A percentile compares a stretch with the other conserved stretches of the same genome.
Evolutionary conservation across 805 yeast species (phyloP).

Genomic region (Myxozyma mucilagina): DNA sequence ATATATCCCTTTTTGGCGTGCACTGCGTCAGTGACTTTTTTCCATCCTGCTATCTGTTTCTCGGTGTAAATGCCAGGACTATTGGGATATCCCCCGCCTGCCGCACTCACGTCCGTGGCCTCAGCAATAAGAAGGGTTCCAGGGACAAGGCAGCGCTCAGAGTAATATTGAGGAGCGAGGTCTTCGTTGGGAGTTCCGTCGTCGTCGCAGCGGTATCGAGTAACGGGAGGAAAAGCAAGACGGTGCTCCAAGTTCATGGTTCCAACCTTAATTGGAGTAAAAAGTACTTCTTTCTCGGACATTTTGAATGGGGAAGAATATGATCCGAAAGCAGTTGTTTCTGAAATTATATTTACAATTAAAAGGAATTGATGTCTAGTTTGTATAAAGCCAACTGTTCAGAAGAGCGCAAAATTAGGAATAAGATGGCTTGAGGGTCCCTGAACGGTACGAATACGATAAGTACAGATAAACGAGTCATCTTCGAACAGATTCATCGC

Average conservation of each 20-base stretch:
- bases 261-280: conserved; percentile 38
- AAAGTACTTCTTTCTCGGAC: conserved; percentile 13
- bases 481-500: not conserved
- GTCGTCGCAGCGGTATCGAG: conserved; percentile 46
- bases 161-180: conserved; percentile 54
- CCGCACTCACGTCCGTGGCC: conserved; percentile 52
- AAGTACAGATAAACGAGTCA: not conserved
- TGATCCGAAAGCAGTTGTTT: too few species aligned
- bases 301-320: not conserved
- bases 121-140: conserved; percentile 65
- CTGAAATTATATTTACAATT: too few species aligned
- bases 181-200: conserved; percentile 40
- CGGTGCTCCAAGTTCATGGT: conserved; percentile 41
- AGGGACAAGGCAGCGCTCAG: conserved; percentile 53
- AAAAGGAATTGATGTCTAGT: not conserved
- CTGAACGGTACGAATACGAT: not conserved
- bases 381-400: not conserved
- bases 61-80: conserved; percentile 59
- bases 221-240: conserved; percentile 53
- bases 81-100: conserved; percentile 47
- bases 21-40: conserved; percentile 47
- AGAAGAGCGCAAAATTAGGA: not conserved
- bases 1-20: conserved; percentile 47
- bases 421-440: not conserved
- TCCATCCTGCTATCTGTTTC: conserved; percentile 86